Evolutionary conservation across 2,329 filamentous ascomycete species (phyloP), one percentile per base, ranked within the genome.

Genomic region (Periglandula ipomoeae): DNA sequence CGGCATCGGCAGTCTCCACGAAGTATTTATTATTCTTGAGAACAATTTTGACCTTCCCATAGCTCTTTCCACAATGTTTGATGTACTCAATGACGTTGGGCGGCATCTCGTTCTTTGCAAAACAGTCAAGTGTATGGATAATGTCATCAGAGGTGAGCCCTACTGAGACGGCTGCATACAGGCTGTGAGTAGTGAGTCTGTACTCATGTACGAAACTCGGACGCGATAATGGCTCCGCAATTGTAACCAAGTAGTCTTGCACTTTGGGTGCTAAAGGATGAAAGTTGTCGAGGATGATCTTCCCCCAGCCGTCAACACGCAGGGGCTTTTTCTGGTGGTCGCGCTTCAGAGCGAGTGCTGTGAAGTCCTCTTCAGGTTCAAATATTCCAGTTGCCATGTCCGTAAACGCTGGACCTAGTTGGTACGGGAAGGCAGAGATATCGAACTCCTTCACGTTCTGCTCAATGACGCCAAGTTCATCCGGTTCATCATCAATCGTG

Each of bases 191-290:
- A 2, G 89, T 96, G 59, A 97, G 77, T 49, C 83, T 79, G 67
- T 96, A 97, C 68, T 97, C 91, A 71, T 97, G 91, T 53, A 97
- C 79, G 61, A 89, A 90, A 6, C 83, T 86, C 50, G 93, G 91
- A 51, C 91, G 82, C 32, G 90, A 96, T 52, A 90, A 74, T 19
- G 91, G 91, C 70, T 97, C 91, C 53, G 91, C 88, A 58, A 97
- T 91, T 41, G 91, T 43, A n/a, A 43, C 24, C 5, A 43, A 20
- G 15, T 23, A 43, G 40, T 43, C 40, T n/a, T 43, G 40, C 20
- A 43, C 40, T 17, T 20, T 24, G 8, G 40, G 22, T 3, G 40
- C 40, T n/a, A 43, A 22, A 24, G 40, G 40, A 22, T 43, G 40
- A 4, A 43, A 43, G 22, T 43, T 43, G 15, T 43, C 40, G n/a